A percentile compares a stretch with the other conserved stretches of the same genome.
These are phyloP conservation scores for Apiotrichum mycotoxinovorans DNA, from an alignment of 1,284 basidiomycete genomes.

Conservation along the genomic window DNA sequence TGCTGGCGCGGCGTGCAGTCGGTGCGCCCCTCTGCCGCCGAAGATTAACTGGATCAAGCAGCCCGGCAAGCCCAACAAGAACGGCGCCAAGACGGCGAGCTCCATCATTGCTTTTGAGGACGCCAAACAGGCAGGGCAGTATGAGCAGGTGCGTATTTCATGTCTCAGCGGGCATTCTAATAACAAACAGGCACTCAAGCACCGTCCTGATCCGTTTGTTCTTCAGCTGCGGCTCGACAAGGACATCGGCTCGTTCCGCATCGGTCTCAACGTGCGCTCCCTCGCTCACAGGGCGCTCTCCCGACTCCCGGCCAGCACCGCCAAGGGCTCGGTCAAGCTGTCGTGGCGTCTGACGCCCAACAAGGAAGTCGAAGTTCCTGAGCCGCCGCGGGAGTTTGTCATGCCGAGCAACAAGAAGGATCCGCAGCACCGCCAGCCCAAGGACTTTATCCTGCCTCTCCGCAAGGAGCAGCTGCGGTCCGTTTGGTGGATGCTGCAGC, in stretches of 20 bases:
- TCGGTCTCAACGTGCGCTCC: slow-evolving; percentile 83
- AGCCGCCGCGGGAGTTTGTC: slow-evolving; percentile 57
- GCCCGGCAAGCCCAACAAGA: slow-evolving; percentile 45
- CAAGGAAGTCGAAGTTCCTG: slow-evolving; percentile 46
- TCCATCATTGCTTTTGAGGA: slow-evolving; percentile 66
- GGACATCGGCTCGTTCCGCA: slow-evolving; percentile 64
- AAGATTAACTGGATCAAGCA: slow-evolving; percentile 65
- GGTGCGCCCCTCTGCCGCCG: slow-evolving; percentile 76
- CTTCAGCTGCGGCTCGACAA: slow-evolving; percentile 74
- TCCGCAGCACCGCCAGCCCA: slow-evolving; percentile 69
- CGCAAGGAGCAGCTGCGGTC: slow-evolving; percentile 86
- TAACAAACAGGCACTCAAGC: slow-evolving; percentile 64
- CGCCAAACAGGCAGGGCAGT: slow-evolving; percentile 73
- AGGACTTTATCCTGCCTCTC: slow-evolving; percentile 65
- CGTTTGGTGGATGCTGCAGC: slow-evolving; percentile 84
- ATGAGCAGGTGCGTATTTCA: slow-evolving; percentile 62
- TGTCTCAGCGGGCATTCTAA: not conserved
- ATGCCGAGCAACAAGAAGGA: slow-evolving; percentile 77
- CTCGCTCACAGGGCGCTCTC: slow-evolving; percentile 82
- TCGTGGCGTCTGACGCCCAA: slow-evolving; percentile 76
- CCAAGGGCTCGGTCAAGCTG: slow-evolving; percentile 56
- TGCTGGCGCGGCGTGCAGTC: slow-evolving; percentile 54
- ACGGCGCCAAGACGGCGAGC: slow-evolving; percentile 37
- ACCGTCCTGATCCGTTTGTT: slow-evolving; percentile 79
- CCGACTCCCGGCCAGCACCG: slow-evolving; percentile 63